Evolutionary conservation across 352 stramenopile genomes (phyloP).

Genomic region (Globisporangium viniferum): DNA sequence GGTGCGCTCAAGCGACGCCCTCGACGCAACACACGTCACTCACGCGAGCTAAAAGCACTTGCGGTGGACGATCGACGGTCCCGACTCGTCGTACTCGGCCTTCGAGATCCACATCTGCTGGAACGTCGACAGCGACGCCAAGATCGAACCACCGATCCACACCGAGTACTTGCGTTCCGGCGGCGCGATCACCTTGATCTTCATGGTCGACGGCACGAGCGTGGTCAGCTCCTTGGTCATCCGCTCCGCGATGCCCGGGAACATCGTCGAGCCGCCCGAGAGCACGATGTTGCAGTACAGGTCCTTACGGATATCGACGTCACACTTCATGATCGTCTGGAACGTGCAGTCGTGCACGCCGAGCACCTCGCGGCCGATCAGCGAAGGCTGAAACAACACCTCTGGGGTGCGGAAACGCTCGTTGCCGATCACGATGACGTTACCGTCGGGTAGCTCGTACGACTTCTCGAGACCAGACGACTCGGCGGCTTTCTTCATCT

Average conservation of each 20-base stretch:
- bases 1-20: too few species aligned
- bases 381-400: constrained; percentile 94
- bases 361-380: constrained; percentile 88
- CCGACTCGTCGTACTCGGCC: constrained; percentile 96
- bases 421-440: constrained; percentile 97
- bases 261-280: constrained; percentile 96
- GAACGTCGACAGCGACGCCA: constrained; percentile 97
- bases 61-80: constrained; percentile 94
- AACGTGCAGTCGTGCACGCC: constrained; percentile 79
- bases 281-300: constrained; percentile 97
- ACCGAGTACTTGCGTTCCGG: constrained; percentile 95
- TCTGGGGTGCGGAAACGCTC: constrained; percentile 95
- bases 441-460: constrained; percentile 97
- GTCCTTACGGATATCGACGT: constrained; percentile 79
- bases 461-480: constrained; percentile 89
- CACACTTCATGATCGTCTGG: constrained; percentile 89
- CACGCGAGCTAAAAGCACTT: constrained; percentile 86
- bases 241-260: constrained; percentile 89
- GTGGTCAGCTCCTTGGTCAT: constrained; percentile 92
- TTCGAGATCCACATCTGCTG: constrained; percentile 98
- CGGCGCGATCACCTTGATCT: constrained; percentile 95
- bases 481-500: constrained; percentile 88
- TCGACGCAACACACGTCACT: too few species aligned
- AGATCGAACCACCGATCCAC: constrained; percentile 97
- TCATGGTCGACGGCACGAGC: constrained; percentile 89